phyloP scores from a whole-genome alignment of 176 grass and related monocot species.

The Raddia distichophylla region DNA sequence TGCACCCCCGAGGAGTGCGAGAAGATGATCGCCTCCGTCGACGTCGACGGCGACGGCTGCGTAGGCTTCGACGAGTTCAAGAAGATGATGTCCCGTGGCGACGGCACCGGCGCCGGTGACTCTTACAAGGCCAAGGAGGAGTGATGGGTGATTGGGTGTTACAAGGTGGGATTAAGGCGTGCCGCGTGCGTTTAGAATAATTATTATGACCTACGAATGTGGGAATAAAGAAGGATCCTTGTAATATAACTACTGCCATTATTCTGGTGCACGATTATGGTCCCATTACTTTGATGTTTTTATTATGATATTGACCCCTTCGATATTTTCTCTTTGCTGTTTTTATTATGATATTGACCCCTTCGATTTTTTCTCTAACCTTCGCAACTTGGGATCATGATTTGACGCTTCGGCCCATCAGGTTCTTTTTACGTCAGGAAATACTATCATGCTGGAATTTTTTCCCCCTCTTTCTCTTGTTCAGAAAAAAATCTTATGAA shows the following conservation, averaged over 20 bases:
- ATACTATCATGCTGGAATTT: background rate
- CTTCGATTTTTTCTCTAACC: background rate
- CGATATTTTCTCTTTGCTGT: background rate
- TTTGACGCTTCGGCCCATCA: background rate
- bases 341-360: background rate
- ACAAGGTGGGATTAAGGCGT: too few relatives aligned
- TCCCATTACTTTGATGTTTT: too few relatives aligned
- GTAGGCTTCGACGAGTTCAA: conserved; percentile 92
- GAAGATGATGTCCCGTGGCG: conserved; percentile 67
- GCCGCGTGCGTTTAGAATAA: background rate
- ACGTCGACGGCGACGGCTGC: conserved; percentile 71
- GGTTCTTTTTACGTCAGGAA: background rate
- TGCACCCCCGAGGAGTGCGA: conserved; percentile 64
- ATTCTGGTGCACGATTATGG: background rate
- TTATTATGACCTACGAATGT: background rate
- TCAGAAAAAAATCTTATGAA: too few relatives aligned
- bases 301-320: background rate
- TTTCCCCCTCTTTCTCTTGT: background rate
- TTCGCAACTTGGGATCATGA: background rate
- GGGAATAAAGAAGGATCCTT: conserved; percentile 1
- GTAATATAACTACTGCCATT: background rate
- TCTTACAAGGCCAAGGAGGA: conserved; percentile 36
- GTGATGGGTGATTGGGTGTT: background rate
- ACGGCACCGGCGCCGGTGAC: background rate
- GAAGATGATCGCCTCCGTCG: conserved; percentile 75